A percentile compares a stretch with the other conserved stretches of the same genome.
These are phyloP conservation scores for Lophiostoma macrostomum DNA, from an alignment of 495 filamentous ascomycete genomes.

Conservation along the genomic window DNA sequence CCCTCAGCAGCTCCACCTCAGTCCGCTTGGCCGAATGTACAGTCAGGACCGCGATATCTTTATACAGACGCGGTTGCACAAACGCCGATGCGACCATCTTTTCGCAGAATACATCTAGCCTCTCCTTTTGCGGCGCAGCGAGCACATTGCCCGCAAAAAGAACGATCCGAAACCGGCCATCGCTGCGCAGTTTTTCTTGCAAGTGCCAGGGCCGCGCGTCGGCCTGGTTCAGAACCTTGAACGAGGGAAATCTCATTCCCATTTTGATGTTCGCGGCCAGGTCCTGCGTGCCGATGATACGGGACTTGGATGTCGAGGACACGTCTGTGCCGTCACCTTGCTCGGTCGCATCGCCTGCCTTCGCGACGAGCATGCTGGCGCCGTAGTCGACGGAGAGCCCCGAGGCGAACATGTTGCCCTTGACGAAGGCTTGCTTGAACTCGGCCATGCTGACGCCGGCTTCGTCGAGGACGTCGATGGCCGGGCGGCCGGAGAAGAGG, in stretches of 20 bases:
- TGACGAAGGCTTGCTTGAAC: constrained; percentile 48
- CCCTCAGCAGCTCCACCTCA: constrained; percentile 51
- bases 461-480: constrained; percentile 58
- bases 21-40: constrained; percentile 54
- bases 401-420: constrained; percentile 36
- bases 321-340: constrained; percentile 47
- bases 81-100: constrained; percentile 42
- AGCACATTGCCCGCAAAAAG: constrained; percentile 61
- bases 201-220: constrained; percentile 39
- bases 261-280: constrained; percentile 36
- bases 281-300: constrained; percentile 29
- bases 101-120: constrained; percentile 48
- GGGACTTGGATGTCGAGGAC: constrained; percentile 32
- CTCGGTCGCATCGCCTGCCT: constrained; percentile 32
- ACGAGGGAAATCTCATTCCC: constrained; percentile 37
- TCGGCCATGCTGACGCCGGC: constrained; percentile 48
- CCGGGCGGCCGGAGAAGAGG: constrained; percentile 38
- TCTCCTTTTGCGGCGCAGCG: constrained; percentile 42
- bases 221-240: constrained; percentile 38
- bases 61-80: constrained; percentile 46
- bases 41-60: constrained; percentile 57
- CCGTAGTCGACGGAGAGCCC: constrained; percentile 39
- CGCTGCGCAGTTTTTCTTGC: constrained; percentile 44
- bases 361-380: constrained; percentile 37
- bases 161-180: constrained; percentile 66